Evolutionary conservation across 139 green algal genomes (phyloP).

Genomic region (Gonium pectorale): DNA sequence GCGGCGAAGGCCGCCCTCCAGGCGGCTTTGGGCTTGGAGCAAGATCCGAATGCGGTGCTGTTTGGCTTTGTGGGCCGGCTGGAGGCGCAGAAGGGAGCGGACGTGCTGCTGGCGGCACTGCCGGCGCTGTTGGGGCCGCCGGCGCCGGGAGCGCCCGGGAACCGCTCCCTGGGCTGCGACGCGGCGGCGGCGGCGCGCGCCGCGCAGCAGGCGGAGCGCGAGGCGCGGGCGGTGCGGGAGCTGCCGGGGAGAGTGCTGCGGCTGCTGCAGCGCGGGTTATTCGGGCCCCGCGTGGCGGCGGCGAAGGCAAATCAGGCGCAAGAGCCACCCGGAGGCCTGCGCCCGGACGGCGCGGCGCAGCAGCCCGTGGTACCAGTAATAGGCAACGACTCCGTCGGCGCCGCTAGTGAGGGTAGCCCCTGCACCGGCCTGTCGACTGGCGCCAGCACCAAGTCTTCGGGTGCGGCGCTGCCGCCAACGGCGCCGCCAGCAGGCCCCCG

Average conservation of each 20-base stretch:
- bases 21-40: slow-evolving; percentile 66
- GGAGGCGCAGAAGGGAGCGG: slow-evolving; percentile 87
- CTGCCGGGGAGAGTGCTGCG: neutral
- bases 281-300: neutral
- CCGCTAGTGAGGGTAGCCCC: neutral
- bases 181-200: neutral
- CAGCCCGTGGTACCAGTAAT: neutral
- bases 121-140: slow-evolving; percentile 63
- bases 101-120: slow-evolving; percentile 81
- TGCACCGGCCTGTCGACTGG: no score
- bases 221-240: neutral
- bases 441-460: neutral
- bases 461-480: neutral
- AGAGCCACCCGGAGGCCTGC: neutral
- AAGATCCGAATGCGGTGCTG: slow-evolving; percentile 64
- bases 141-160: neutral
- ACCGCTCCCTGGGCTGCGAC: neutral
- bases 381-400: neutral
- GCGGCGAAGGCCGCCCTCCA: slow-evolving; percentile 77
- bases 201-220: neutral
- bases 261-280: neutral
- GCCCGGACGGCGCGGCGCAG: neutral
- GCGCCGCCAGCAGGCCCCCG: neutral
- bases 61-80: slow-evolving; percentile 86
- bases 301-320: neutral